Evolutionary conservation across 2,329 filamentous ascomycete species (phyloP), one percentile per base, ranked within the genome.

Genomic region (Trichoderma afroharzianum): DNA sequence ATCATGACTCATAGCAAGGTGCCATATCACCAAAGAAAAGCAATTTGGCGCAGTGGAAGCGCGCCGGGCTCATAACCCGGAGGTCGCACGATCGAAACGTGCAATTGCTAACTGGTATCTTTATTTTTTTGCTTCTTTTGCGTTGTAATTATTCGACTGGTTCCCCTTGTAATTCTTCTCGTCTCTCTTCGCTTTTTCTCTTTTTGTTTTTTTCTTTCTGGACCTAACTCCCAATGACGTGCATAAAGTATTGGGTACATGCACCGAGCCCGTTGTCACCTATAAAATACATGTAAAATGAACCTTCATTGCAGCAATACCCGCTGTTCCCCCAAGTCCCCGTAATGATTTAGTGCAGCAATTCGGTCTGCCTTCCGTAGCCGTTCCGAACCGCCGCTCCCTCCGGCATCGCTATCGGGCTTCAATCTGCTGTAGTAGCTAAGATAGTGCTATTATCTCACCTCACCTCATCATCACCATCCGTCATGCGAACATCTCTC

Each of bases 21-120:
- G 4, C 39, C 39, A 53, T 63, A 39, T 62, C 70, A 71, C 58
- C 70, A 68, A 59, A 59, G 32, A 68, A 74, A 76, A 76, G 75
- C 75, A 76, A 77, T 77, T 77, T 77, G 76, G 76, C 76, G 76
- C 76, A 77, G 76, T 76, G 76, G 76, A 77, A 77, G 76, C 76
- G 76, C 76, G 70, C 75, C 75, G 75, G 75, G 75, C 75, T 76
- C 75, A 76, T 77, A 77, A 77, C 76, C 76, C 76, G 76, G 76
- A 77, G 76, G 76, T 74, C 76, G 73, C 72, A 76, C 74, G 76
- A 77, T 77, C 76, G 76, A 77, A 77, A 77, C 76, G 76, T 76
- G 74, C 73, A 79, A 77, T 77, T 79, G 77, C 78, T 79, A 79
- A 14, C 6, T 67, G 50, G 63, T 57, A 33, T 26, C 18, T 6